phyloP scores from a whole-genome alignment of 768 basidiomycete genomes.

The Mycena galericulata region DNA sequence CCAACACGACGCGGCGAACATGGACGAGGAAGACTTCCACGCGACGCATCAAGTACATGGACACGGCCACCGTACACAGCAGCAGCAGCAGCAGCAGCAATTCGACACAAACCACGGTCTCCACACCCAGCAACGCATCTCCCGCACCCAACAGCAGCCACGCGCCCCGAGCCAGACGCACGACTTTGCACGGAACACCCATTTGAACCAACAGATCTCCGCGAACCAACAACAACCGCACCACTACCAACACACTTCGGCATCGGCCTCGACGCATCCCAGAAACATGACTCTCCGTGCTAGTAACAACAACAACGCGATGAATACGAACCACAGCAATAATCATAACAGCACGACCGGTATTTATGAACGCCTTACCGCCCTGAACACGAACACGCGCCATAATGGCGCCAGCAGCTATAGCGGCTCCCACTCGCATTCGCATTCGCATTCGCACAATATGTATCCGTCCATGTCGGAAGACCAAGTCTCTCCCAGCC shows the following conservation, averaged over 20 bases:
- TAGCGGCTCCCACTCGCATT: conserved; percentile 37
- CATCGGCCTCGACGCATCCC: no score
- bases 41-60: no score
- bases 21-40: conserved; percentile 55
- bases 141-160: conserved; percentile 17
- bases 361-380: conserved; percentile 33
- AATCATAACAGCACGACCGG: conserved; percentile 29
- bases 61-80: no score
- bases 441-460: conserved; percentile 41
- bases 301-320: conserved; percentile 27
- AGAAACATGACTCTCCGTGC: conserved; percentile 22
- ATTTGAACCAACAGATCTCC: no score
- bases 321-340: conserved; percentile 27
- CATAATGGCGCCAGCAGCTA: conserved; percentile 27
- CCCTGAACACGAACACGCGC: conserved; percentile 3
- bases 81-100: conserved; percentile 27
- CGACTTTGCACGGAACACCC: conserved; percentile 8
- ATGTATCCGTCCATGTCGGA: conserved; percentile 29
- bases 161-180: conserved; percentile 19
- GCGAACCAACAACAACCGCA: conserved; percentile 22
- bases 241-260: conserved; percentile 25
- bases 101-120: no score
- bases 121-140: conserved; percentile 23
- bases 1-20: conserved; percentile 35
- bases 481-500: conserved; percentile 62